Evolutionary conservation across 2,329 filamentous ascomycete genomes (phyloP).

Genomic region (Truncatella angustata): DNA sequence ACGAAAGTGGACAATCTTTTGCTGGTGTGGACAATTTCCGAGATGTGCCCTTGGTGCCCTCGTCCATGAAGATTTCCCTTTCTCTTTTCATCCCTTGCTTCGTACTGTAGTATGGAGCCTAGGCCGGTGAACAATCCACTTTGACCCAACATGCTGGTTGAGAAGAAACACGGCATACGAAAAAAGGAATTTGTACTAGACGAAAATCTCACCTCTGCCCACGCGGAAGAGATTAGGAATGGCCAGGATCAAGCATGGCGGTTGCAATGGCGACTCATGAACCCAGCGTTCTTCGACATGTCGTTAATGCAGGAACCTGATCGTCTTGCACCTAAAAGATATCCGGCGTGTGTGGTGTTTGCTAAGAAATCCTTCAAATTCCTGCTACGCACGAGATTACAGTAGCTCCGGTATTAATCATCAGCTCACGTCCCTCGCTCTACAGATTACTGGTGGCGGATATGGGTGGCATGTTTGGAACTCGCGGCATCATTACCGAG

Average conservation of each 20-base stretch:
- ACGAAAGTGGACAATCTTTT: too few species aligned
- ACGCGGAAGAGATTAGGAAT: neutral
- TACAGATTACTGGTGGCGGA: too few species aligned
- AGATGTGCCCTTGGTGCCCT: neutral
- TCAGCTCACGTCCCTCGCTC: too few species aligned
- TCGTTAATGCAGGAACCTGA: too few species aligned
- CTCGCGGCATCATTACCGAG: neutral
- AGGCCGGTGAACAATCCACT: too few species aligned
- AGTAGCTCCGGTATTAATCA: too few species aligned
- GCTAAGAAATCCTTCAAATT: neutral
- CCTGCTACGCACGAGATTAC: too few species aligned
- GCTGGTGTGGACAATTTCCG: conserved; percentile 6
- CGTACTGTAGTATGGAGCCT: too few species aligned
- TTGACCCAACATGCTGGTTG: neutral
- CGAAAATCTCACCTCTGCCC: neutral
- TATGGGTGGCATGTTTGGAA: too few species aligned
- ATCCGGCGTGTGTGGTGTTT: neutral
- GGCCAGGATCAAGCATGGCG: neutral
- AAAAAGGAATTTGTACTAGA: neutral
- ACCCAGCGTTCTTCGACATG: neutral
- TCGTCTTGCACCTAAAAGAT: too few species aligned
- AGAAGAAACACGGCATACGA: neutral
- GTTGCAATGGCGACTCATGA: neutral
- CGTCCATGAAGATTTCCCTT: too few species aligned
- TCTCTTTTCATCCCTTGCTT: neutral